These are phyloP conservation scores for Saccharomycopsis hybrid DNA, from an alignment of 1,139 yeast genomes.

Conservation along the genomic window DNA sequence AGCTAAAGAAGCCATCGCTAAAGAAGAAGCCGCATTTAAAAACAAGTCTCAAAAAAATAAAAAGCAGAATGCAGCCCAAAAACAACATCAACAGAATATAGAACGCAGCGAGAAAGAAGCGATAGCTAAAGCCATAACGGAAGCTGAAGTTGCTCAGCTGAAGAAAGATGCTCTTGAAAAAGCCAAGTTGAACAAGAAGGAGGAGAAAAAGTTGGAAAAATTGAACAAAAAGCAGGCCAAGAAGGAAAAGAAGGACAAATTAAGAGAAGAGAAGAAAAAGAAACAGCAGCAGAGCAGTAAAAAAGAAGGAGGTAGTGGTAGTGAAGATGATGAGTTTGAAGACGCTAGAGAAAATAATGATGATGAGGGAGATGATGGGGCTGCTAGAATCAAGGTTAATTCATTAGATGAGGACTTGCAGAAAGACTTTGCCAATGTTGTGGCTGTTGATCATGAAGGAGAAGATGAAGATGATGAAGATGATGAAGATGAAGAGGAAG, in stretches of 20 bases:
- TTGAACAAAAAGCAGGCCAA: constrained; percentile 8
- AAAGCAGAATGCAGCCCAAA: not conserved
- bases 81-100: not conserved
- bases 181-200: not conserved
- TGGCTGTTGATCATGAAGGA: constrained; percentile 22
- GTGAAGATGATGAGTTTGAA: constrained; percentile 28
- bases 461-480: constrained; percentile 25
- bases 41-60: not conserved
- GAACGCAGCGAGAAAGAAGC: not conserved
- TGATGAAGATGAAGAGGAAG: constrained; percentile 31
- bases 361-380: constrained; percentile 23
- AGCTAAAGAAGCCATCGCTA: constrained; percentile 15
- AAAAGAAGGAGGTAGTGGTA: not conserved
- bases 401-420: constrained; percentile 23
- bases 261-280: constrained; percentile 21
- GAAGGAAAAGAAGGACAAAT: constrained; percentile 13
- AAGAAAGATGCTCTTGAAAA: not conserved
- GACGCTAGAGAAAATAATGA: constrained; percentile 27
- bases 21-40: not conserved
- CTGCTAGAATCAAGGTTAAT: constrained; percentile 22
- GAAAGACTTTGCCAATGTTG: constrained; percentile 22
- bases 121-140: not conserved
- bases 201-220: constrained; percentile 24
- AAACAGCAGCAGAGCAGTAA: constrained; percentile 19
- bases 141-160: not conserved